Base-by-base conservation (phyloP, 495 filamentous ascomycete species). In the Podospora australis region DNA sequence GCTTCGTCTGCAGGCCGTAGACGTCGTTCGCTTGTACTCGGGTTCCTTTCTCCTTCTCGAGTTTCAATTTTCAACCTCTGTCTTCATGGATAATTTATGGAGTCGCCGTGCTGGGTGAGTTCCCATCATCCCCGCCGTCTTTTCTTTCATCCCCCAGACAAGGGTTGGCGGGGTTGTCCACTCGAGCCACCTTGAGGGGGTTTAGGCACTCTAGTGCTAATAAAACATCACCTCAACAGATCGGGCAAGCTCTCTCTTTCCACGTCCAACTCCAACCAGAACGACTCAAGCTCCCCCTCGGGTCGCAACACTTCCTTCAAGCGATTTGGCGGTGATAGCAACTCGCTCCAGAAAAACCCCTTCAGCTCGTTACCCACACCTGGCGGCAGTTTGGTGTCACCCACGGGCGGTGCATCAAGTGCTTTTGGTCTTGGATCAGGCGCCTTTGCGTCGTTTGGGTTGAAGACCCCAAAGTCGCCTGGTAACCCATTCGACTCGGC, bases 361-460 rank as follows among this genome's bases (percentile, higher is more conserved):
- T 94, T 96, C 71, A 87, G 83, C 66, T 78, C 83, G 51, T 77
- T 87, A 64, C 81, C 86, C 21, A 82, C 87, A 22, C 88, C 90
- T 26, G 80, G 74, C 48, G 75, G 72, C 48, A 74, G 78, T 29
- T 75, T 94, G n/a, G 81, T 86, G 14, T 95, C 92, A 21, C 91
- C 92, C 7, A 92, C 87, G 16, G 75, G 81, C 46, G 86, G 84
- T 53, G 92, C 88, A 49, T 94, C 94, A 6, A 89, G 83, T 47
- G 90, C 90, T 42, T 98, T 98, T 63, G 89, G 90, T 45, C 78
- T 98, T 25, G 92, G 92, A 32, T 88, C 88, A 25, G 92, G 92
- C 50, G 92, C 92, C 35, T 98, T 98, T 68, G 92, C 94, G 30
- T 92, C 89, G 4, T 98, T 98, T 68, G 91, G 92, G n/a, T 77